Evolutionary conservation across 2,329 filamentous ascomycete species (phyloP).

Genomic region (Phialemonium atrogriseum): DNA sequence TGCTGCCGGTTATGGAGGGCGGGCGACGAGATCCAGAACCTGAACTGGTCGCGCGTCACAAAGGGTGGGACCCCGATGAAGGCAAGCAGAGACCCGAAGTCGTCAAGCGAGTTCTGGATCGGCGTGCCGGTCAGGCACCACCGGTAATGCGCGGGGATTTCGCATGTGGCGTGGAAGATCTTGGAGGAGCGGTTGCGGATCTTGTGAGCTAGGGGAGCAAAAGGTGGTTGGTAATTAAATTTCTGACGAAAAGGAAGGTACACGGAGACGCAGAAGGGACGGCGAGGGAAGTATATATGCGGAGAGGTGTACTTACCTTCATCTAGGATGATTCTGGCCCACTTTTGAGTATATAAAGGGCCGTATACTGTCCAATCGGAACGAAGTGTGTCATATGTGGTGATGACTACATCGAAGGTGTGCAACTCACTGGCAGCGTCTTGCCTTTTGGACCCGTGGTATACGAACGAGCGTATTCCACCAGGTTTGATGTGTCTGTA

Average conservation of each 20-base stretch:
- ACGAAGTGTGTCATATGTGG: constrained; percentile 21
- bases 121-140: constrained; percentile 34
- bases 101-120: constrained; percentile 30
- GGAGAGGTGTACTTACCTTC: constrained; percentile 23
- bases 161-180: constrained; percentile 19
- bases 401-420: constrained; percentile 19
- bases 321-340: constrained; percentile 21
- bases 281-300: no score
- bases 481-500: constrained; percentile 14
- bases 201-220: constrained; percentile 21
- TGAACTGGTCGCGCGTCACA: constrained; percentile 11
- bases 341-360: constrained; percentile 3
- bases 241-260: not conserved
- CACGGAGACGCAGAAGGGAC: no score
- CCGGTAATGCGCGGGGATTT: constrained; percentile 16
- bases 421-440: constrained; percentile 4
- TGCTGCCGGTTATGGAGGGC: constrained; percentile 9
- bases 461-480: constrained; percentile 4
- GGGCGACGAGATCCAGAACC: constrained; percentile 14
- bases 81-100: constrained; percentile 25
- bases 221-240: not conserved
- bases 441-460: constrained; percentile 14
- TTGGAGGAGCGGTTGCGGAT: constrained; percentile 24
- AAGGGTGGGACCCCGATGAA: constrained; percentile 22
- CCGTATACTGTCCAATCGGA: constrained; percentile 13